phyloP scores from a whole-genome alignment of 495 filamentous ascomycete species.

The Hypoxylon crocopeplum region DNA sequence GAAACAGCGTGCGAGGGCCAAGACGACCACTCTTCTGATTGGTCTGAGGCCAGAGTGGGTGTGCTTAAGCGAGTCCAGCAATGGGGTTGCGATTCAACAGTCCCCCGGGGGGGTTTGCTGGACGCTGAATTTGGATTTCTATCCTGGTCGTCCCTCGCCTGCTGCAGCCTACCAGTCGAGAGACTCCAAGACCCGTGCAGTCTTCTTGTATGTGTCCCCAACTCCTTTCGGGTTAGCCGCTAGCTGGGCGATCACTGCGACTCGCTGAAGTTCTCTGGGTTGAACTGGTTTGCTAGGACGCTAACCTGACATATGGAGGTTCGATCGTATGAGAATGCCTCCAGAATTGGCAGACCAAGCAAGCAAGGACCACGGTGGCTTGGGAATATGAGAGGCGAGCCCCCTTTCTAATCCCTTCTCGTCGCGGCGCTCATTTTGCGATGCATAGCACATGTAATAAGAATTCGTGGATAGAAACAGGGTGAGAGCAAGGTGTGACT shows the following conservation, averaged over 20 bases:
- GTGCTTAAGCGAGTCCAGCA: slow-evolving; percentile 35
- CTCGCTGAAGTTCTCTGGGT: slow-evolving; percentile 18
- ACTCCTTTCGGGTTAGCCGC: slow-evolving; percentile 23
- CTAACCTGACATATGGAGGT: slow-evolving; percentile 23
- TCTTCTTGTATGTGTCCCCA: slow-evolving; percentile 24
- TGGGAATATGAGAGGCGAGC: background rate
- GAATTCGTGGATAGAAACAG: slow-evolving; percentile 3
- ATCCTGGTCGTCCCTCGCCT: slow-evolving; percentile 21
- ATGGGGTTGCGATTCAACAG: slow-evolving; percentile 26
- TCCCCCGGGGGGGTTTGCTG: slow-evolving; percentile 7
- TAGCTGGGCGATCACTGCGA: slow-evolving; percentile 15
- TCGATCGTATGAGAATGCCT: slow-evolving; percentile 24
- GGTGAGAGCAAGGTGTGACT: slow-evolving; percentile 12
- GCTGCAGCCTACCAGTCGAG: slow-evolving; percentile 26
- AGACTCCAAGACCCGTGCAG: slow-evolving; percentile 22
- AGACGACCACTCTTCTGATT: slow-evolving; percentile 23
- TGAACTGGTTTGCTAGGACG: slow-evolving; percentile 26
- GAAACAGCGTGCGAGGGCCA: slow-evolving; percentile 35
- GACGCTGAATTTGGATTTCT: slow-evolving; percentile 37
- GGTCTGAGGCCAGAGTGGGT: slow-evolving; percentile 24
- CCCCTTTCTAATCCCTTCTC: slow-evolving; percentile 9
- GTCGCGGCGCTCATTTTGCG: slow-evolving; percentile 3
- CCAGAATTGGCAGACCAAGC: slow-evolving; percentile 14
- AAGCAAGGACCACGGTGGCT: slow-evolving; percentile 18
- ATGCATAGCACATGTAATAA: too few relatives aligned